Conservation (phyloP, 2,329 filamentous ascomycete genomes). For the Diaporthe humulicola region DNA sequence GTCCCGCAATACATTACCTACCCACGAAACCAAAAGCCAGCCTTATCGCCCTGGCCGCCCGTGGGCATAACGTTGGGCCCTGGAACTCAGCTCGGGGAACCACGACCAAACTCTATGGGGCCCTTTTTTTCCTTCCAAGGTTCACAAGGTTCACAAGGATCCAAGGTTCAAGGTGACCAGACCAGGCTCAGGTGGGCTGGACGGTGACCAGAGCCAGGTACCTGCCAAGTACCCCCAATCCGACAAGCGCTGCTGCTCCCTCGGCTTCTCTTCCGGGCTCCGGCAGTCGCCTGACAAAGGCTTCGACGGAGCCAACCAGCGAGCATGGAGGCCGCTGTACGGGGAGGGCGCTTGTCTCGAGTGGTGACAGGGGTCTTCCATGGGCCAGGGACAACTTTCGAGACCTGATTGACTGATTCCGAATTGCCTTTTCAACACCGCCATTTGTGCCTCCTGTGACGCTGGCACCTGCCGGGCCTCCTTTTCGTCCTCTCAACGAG, state of each 20-base stretch:
- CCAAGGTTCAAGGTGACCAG: background rate
- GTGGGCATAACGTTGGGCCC: slow-evolving; percentile 30
- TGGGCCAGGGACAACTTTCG: slow-evolving; percentile 31
- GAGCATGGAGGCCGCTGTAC: slow-evolving; percentile 14
- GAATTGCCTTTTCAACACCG: slow-evolving; percentile 37
- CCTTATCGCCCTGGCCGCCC: slow-evolving; percentile 20
- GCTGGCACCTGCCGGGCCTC: background rate
- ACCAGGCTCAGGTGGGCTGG: background rate
- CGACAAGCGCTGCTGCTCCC: slow-evolving; percentile 2
- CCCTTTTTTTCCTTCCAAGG: background rate
- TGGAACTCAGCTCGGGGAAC: slow-evolving; percentile 26
- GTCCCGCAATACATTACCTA: slow-evolving; percentile 14
- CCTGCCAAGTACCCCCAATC: slow-evolving; percentile 8
- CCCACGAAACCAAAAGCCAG: slow-evolving; percentile 31
- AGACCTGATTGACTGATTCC: slow-evolving; percentile 32
- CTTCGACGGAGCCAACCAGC: slow-evolving; percentile 21
- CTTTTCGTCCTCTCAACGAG: slow-evolving; percentile 2
- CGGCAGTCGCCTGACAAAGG: slow-evolving; percentile 32
- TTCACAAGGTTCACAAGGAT: slow-evolving; percentile 7
- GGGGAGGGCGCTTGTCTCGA: slow-evolving; percentile 22
- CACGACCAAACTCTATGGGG: slow-evolving; percentile 12
- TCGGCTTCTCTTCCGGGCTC: slow-evolving; percentile 38
- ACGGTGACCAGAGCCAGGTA: background rate
- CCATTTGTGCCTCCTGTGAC: slow-evolving; percentile 30
- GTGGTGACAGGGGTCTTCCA: slow-evolving; percentile 33